Conservation (phyloP, 1,284 basidiomycete genomes). For the Microbotryum lychnidis-dioicae region DNA sequence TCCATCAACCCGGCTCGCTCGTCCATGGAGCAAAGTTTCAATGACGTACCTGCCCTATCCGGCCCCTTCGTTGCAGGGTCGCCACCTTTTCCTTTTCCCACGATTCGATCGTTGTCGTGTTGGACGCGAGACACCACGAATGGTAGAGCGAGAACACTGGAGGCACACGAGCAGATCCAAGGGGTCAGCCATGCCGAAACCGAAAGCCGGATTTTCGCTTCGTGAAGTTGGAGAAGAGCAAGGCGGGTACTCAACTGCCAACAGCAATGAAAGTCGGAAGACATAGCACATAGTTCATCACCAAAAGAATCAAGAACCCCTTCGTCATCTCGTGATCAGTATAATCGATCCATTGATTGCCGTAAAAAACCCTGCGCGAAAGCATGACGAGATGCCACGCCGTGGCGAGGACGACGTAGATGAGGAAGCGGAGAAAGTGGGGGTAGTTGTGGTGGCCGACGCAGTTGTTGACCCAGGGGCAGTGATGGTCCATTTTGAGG, state of each 20-base stretch:
- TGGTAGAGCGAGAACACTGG: slow-evolving; percentile 64
- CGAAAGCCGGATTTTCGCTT: too few species aligned
- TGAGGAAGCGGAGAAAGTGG: slow-evolving; percentile 84
- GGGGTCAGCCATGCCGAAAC: too few species aligned
- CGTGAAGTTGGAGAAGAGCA: slow-evolving; percentile 54
- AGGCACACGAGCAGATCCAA: too few species aligned
- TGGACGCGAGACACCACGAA: slow-evolving; percentile 66
- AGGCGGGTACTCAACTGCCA: slow-evolving; percentile 44
- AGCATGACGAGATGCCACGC: too few species aligned
- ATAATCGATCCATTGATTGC: too few species aligned
- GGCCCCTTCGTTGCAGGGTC: slow-evolving; percentile 72
- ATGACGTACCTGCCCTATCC: slow-evolving; percentile 62
- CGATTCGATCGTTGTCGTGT: slow-evolving; percentile 91
- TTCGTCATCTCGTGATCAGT: too few species aligned
- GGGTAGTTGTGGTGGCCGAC: slow-evolving; percentile 83
- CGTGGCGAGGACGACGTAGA: slow-evolving; percentile 73
- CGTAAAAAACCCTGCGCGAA: too few species aligned
- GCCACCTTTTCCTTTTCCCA: slow-evolving; percentile 96
- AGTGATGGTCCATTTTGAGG: slow-evolving; percentile 84
- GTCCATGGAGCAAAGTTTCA: not conserved
- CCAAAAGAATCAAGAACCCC: slow-evolving; percentile 25
- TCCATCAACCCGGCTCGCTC: not conserved
- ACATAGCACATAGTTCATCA: slow-evolving; percentile 79
- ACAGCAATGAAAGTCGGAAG: slow-evolving; percentile 77
- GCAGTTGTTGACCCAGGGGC: slow-evolving; percentile 63